Percentiles rank a stretch among this genome's conserved stretches.
phyloP scores from a whole-genome alignment of 495 filamentous ascomycete species.

The Podospora bellae-mahoneyi region DNA sequence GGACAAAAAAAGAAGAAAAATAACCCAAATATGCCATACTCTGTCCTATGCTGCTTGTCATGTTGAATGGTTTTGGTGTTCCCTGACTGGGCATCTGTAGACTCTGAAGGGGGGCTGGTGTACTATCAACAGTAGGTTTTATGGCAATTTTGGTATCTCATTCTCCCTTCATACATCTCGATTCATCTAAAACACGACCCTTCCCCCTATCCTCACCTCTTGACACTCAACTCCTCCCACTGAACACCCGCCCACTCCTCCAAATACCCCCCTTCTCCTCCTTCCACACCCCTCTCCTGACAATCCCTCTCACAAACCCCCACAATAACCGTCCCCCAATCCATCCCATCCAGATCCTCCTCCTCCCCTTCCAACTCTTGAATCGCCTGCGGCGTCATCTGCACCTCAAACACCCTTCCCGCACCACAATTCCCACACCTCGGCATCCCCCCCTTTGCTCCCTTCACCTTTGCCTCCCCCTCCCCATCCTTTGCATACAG shows the following conservation, averaged over 20 bases:
- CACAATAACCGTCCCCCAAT: slow-evolving; percentile 96
- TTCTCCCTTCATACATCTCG: background rate
- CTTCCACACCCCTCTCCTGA: slow-evolving; percentile 29
- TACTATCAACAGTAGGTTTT: too few species aligned
- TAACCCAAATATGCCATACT: background rate
- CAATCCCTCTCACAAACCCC: slow-evolving; percentile 62
- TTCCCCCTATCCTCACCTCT: slow-evolving; percentile 19
- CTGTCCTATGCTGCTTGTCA: too few species aligned
- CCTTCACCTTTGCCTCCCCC: slow-evolving; percentile 15
- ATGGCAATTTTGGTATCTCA: slow-evolving; percentile 3
- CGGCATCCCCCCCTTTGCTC: slow-evolving; percentile 55
- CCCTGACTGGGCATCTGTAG: too few species aligned
- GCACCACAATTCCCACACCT: slow-evolving; percentile 72
- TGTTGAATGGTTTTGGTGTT: too few species aligned
- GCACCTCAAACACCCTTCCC: slow-evolving; percentile 73
- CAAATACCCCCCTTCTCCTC: slow-evolving; percentile 52
- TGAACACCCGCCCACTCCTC: slow-evolving; percentile 98
- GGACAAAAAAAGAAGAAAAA: background rate
- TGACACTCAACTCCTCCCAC: slow-evolving; percentile 72
- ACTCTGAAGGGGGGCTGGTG: too few species aligned
- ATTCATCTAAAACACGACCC: slow-evolving; percentile 1
- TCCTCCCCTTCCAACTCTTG: slow-evolving; percentile 79
- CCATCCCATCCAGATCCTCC: slow-evolving; percentile 80
- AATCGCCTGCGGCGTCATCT: slow-evolving; percentile 89
- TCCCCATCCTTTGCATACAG: slow-evolving; percentile 34